Percentiles rank a stretch among this genome's conserved stretches.
Evolutionary conservation across 352 stramenopile genomes (phyloP).

Genomic region (Paralagenidium karlingii): DNA sequence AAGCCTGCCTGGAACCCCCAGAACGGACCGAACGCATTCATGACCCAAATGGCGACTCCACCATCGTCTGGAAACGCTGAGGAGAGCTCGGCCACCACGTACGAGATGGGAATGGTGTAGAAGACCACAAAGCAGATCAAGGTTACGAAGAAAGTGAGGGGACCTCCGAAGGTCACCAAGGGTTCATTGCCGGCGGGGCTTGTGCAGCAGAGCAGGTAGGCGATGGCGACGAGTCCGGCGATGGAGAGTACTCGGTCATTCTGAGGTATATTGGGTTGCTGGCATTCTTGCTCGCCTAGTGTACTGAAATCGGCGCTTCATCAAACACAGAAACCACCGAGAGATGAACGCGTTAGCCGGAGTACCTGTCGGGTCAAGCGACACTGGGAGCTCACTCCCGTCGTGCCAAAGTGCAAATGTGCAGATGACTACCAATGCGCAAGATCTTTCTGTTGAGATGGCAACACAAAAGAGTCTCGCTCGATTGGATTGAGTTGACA

Average conservation of each 20-base stretch:
- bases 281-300: too few species aligned
- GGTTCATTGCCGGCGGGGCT: conserved; percentile 27
- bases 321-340: too few species aligned
- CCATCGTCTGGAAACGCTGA: conserved; percentile 61
- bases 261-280: too few species aligned
- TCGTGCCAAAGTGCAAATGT: too few species aligned
- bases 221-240: conserved; percentile 34
- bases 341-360: too few species aligned
- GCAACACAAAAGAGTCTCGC: too few species aligned
- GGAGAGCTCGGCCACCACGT: conserved; percentile 48
- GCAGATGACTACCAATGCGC: too few species aligned
- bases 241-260: conserved; percentile 25
- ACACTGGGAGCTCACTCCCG: too few species aligned
- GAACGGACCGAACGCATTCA: conserved; percentile 54
- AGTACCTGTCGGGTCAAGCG: too few species aligned
- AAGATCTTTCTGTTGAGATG: too few species aligned
- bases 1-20: conserved; percentile 71
- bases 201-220: conserved; percentile 32
- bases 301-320: too few species aligned
- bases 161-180: conserved; percentile 36
- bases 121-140: conserved; percentile 46
- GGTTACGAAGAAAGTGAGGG: conserved; percentile 31
- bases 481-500: too few species aligned
- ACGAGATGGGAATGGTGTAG: conserved; percentile 34
- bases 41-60: conserved; percentile 54